Base-by-base conservation (phyloP, 2,329 filamentous ascomycete species). In the Fusarium sp. region DNA sequence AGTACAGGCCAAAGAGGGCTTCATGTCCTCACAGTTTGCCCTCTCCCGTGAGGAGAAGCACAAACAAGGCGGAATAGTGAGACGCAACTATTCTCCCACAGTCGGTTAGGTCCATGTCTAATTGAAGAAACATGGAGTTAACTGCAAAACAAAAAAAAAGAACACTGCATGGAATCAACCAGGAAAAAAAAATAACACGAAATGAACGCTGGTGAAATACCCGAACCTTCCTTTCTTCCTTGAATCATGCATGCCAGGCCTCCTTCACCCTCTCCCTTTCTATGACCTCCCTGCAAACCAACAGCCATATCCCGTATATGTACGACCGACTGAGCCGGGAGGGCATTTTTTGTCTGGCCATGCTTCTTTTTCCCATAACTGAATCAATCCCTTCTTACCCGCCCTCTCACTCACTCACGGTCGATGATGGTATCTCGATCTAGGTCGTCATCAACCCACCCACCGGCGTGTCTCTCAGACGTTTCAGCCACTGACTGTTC, bases 121-220 rank as follows among this genome's bases (percentile, higher is more conserved):
- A 63, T 70, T 69, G 5, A 31, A 24, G 20, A 35, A 37, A 40
- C 37, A 42, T 16, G 24, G 47, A 31, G 31, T 16, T 18, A 29
- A 29, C 57, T 42, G 24, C 11, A 27, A 29, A 52, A 42, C 57
- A 40, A 47, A 67, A 40, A 27, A 37, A 35, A 62, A 59, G 27
- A 24, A 54, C 27, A 20, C 20, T 31, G 47, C 47, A 14, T 54
- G 27, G 18, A 31, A 54, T 54, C 18, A 54, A 69, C 62, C 66
- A 57, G 58, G 58, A 66, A 47, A 71, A 8, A 66, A 62, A 34
- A 64, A 59, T 52, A 61, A 62, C 58, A 66, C 58, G 69, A 67
- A 61, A 70, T 64, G 76, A 63, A 70, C 72, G 71, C 69, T 75
- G 65, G 69, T 71, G 71, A 73, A 72, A 68, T 73, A 73, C 66